phyloP scores from a whole-genome alignment of 192 early-diverging fungal species.

The Coemansia sp. region DNA sequence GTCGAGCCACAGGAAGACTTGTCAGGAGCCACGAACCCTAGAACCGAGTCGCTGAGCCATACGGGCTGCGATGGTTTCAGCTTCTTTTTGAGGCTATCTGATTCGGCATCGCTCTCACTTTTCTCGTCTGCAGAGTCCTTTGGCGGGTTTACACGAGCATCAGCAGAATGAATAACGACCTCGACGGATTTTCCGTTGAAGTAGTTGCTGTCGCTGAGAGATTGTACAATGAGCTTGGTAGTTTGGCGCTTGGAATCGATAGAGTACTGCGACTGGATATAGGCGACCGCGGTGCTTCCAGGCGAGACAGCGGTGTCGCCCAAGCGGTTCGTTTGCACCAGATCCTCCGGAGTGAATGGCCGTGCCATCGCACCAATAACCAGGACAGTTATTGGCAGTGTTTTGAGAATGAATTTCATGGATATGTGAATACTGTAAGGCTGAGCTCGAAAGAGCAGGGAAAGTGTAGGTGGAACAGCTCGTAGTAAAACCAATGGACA shows the following conservation, averaged over 20 bases:
- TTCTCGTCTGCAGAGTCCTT: no score
- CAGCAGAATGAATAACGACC: conserved; percentile 15
- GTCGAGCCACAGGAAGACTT: conserved; percentile 9
- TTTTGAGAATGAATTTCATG: no score
- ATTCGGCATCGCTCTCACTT: background rate
- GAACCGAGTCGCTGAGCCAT: conserved; percentile 33
- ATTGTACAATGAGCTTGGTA: conserved; percentile 47
- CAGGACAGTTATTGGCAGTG: no score
- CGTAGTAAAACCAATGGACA: no score
- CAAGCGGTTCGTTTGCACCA: conserved; percentile 63
- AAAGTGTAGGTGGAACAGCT: no score
- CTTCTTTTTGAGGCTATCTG: conserved; percentile 7
- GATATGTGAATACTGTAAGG: no score
- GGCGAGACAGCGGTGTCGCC: conserved; percentile 56
- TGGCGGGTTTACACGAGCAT: conserved; percentile 29
- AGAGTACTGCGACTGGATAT: conserved; percentile 62
- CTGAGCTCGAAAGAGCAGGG: no score
- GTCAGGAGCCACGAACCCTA: conserved; percentile 22
- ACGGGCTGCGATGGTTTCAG: conserved; percentile 2
- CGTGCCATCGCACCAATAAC: conserved; percentile 8
- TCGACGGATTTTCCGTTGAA: no score
- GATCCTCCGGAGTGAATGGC: conserved; percentile 58
- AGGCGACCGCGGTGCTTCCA: conserved; percentile 55
- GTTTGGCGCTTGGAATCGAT: conserved; percentile 56
- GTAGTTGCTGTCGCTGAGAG: background rate